Base-by-base conservation (phyloP, 345 rosid genomes). In the Eucalyptus melliodora region DNA sequence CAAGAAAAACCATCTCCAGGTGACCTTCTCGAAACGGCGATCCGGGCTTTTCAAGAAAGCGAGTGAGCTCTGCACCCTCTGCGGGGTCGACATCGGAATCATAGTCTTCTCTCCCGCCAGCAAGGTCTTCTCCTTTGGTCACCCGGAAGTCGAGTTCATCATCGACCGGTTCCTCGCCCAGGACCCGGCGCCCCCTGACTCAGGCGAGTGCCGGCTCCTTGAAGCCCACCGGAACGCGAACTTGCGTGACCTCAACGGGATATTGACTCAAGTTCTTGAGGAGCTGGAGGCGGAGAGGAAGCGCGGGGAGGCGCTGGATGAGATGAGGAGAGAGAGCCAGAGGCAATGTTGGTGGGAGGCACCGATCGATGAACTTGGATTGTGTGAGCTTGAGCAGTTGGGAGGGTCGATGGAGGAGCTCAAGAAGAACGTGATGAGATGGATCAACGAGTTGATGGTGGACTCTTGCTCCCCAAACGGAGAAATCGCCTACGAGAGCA, bases 261-360 rank as follows among this genome's bases (percentile, higher is more conserved):
- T 92, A 56, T 90, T 95, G 72, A 89, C 94, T 86, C 91, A 90
- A 88, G 77, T 92, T 60, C 51, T 88, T 12, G 87, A 89, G n/a
- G 89, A 92, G 87, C 53, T 96, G 81, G 97, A 95, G 88, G 86
- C 6, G 19, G 96, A 96, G 87, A 94, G 89, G 88, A 93, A 88
- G 90, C 90, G 87, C 10, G 93, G 91, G 0, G 91, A 93, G 85
- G 95, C 91, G 69, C 87, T 96, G 4, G 93, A 91, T 27, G 50
- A 81, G 67, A 88, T 90, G 50, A 91, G 87, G 69, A 92, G 90
- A 77, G 91, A 86, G 6, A 88, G 80, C 40, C 72, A 88, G 81
- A 85, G 27, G 17, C 91, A 86, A 77, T 88, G 89, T 51, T 94
- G 96, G 96, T 96, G 97, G 97, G 93, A 93, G 86, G 87, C 91